These are phyloP conservation scores for Draba incana DNA, from an alignment of 345 rosid species.

Conservation along the genomic window DNA sequence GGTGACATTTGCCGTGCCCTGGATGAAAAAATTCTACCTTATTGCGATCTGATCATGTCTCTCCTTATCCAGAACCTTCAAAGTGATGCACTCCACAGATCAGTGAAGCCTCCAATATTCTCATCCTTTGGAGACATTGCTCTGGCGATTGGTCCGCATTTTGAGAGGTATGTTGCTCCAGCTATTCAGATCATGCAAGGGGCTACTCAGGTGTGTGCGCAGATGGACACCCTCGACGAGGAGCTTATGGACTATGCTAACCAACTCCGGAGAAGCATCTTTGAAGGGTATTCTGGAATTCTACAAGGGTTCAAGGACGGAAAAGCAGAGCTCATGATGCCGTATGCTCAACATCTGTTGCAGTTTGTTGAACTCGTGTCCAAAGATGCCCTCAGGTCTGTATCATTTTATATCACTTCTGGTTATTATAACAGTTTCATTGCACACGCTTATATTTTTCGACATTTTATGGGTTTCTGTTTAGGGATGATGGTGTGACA, in stretches of 20 bases:
- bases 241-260: constrained; percentile 84
- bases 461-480: neutral
- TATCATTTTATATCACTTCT: neutral
- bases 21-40: constrained; percentile 74
- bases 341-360: constrained; percentile 81
- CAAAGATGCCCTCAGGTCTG: constrained; percentile 66
- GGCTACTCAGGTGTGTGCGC: constrained; percentile 78
- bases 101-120: constrained; percentile 94
- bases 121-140: constrained; percentile 94
- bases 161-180: constrained; percentile 67
- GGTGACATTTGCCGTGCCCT: constrained; percentile 93
- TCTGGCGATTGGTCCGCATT: constrained; percentile 78
- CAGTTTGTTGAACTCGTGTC: constrained; percentile 79
- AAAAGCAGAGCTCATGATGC: constrained; percentile 78
- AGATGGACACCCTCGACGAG: constrained; percentile 69
- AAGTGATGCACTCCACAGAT: constrained; percentile 75
- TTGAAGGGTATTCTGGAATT: constrained; percentile 65
- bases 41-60: constrained; percentile 85
- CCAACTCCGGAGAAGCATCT: constrained; percentile 77
- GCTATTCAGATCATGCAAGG: constrained; percentile 79
- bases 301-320: constrained; percentile 89
- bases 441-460: too few species aligned
- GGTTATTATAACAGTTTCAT: neutral
- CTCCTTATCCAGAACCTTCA: constrained; percentile 72
- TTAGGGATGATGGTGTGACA: constrained; percentile 83